These are phyloP conservation scores for Luzula sylvatica DNA, from an alignment of 176 grass and related monocot genomes.

Conservation along the genomic window DNA sequence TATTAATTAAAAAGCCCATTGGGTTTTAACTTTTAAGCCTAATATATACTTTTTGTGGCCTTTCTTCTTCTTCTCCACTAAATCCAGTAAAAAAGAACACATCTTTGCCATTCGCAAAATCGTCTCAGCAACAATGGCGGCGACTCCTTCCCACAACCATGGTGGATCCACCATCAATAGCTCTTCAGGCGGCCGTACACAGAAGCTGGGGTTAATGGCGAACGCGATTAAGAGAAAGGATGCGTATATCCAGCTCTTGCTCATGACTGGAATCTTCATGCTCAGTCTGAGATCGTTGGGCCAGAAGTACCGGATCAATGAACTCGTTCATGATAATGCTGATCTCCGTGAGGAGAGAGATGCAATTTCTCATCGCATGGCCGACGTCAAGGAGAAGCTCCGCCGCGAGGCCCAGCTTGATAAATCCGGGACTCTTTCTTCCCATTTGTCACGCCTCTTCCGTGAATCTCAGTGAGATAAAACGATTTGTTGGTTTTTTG, in stretches of 20 bases:
- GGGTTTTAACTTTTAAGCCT: too few species aligned
- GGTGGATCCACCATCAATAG: not conserved
- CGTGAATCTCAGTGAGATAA: conserved; percentile 1
- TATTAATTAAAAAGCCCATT: too few species aligned
- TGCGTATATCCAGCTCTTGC: conserved; percentile 66
- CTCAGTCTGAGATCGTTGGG: conserved; percentile 60
- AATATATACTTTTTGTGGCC: too few species aligned
- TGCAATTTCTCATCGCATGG: conserved; percentile 36
- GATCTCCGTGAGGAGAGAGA: conserved; percentile 51
- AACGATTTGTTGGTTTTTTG: too few species aligned
- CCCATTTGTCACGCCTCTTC: conserved; percentile 77
- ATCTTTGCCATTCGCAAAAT: too few species aligned
- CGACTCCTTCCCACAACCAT: not conserved
- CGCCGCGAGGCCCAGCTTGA: conserved; percentile 50
- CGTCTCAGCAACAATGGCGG: not conserved
- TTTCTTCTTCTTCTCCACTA: too few species aligned
- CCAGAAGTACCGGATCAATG: conserved; percentile 71
- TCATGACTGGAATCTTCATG: conserved; percentile 82
- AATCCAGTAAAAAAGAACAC: too few species aligned
- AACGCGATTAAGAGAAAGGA: conserved; percentile 75
- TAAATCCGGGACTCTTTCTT: conserved; percentile 39
- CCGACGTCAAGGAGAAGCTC: conserved; percentile 48
- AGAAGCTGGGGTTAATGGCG: conserved; percentile 28
- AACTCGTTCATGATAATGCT: conserved; percentile 60
- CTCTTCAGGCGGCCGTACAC: not conserved